phyloP scores from a whole-genome alignment of 768 basidiomycete genomes.

The Dacryopinax primogenitus region DNA sequence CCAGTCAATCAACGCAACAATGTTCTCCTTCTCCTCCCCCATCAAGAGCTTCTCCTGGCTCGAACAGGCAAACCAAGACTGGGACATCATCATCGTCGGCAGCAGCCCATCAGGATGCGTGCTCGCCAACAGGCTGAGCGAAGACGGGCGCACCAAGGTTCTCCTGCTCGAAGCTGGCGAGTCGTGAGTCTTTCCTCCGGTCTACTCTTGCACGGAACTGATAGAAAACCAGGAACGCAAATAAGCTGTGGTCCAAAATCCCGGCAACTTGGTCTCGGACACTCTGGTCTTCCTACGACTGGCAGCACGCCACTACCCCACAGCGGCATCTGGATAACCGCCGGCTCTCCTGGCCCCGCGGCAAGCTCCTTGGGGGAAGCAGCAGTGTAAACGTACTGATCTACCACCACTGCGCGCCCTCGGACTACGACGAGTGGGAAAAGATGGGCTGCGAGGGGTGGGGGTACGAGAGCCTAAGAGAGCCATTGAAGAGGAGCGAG shows the following conservation, averaged over 20 bases:
- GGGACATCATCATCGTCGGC: conserved; percentile 17
- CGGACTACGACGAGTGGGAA: not conserved
- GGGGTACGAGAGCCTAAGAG: not conserved
- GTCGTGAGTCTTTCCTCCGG: not conserved
- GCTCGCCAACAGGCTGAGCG: conserved; percentile 31
- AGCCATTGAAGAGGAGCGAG: not conserved
- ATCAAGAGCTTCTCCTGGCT: not conserved
- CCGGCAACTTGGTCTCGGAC: not conserved
- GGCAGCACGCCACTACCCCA: not conserved
- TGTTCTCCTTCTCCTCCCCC: not conserved
- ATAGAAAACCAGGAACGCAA: not conserved
- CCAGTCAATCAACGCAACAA: not conserved
- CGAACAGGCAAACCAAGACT: not conserved
- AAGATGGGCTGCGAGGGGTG: not conserved
- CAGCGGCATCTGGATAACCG: not conserved
- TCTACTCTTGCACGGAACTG: not conserved
- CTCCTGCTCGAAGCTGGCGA: conserved; percentile 31
- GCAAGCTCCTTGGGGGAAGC: not conserved
- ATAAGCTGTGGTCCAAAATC: not conserved
- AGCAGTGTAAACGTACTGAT: not conserved
- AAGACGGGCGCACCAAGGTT: conserved; percentile 24
- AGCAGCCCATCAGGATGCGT: conserved; percentile 35
- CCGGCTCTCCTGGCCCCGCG: not conserved
- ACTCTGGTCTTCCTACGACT: not conserved
- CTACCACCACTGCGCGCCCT: conserved; percentile 3